A percentile compares a stretch with the other conserved stretches of the same genome.
Conservation (phyloP, 345 rosid genomes). For the Populus deltoides region DNA sequence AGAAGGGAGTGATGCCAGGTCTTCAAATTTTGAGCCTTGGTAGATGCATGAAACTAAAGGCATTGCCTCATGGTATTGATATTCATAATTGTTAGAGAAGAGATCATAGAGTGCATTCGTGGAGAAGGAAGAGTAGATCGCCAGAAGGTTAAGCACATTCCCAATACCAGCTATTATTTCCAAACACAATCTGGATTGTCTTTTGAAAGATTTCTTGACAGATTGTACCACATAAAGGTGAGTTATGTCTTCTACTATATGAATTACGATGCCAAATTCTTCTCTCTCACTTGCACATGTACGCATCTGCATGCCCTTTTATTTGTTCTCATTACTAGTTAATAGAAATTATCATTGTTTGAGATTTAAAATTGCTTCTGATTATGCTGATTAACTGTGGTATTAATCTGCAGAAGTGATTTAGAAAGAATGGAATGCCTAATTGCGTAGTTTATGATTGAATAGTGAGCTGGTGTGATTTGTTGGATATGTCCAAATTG, state of each 20-base stretch:
- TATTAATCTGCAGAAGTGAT: not conserved
- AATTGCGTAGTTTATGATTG: not conserved
- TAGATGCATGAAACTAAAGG: constrained; percentile 21
- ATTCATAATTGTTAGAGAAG: too few species aligned
- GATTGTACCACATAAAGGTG: not conserved
- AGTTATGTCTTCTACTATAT: not conserved
- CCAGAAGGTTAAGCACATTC: too few species aligned
- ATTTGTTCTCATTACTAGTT: not conserved
- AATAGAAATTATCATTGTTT: not conserved
- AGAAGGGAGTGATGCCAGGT: constrained; percentile 17
- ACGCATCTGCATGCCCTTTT: not conserved
- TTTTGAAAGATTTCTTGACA: not conserved
- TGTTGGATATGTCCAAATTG: not conserved
- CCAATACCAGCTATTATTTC: not conserved
- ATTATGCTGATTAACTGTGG: not conserved
- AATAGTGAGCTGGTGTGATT: not conserved
- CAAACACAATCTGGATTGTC: not conserved
- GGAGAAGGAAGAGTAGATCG: too few species aligned
- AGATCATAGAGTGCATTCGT: too few species aligned
- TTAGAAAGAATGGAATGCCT: not conserved
- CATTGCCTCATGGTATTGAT: constrained; percentile 18
- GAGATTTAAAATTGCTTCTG: not conserved
- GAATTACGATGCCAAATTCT: not conserved
- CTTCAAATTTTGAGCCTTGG: constrained; percentile 16
- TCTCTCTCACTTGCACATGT: not conserved